Conservation (phyloP, 345 rosid genomes). For the Pelargonium nanum region DNA sequence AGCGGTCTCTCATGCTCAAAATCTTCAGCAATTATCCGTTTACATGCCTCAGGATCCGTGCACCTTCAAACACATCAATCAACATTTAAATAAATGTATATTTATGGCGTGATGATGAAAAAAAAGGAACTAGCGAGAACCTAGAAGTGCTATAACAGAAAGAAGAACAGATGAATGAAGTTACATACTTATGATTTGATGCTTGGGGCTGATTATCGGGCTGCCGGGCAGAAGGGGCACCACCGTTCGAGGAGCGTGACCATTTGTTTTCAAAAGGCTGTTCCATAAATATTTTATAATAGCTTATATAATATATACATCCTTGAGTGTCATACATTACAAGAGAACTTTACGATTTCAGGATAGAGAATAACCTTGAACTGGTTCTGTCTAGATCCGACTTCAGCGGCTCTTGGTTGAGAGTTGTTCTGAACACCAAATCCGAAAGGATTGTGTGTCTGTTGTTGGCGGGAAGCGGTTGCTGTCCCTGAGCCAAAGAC, state of each 20-base stretch:
- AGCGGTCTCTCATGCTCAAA: conserved; percentile 68
- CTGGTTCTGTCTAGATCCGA: conserved; percentile 35
- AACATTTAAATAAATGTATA: conserved; percentile 3
- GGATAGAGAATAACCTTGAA: conserved; percentile 39
- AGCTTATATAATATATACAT: background rate
- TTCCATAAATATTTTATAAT: conserved; percentile 12
- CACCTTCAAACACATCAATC: conserved; percentile 35
- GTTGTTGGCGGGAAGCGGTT: conserved; percentile 26
- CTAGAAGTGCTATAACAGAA: conserved; percentile 1
- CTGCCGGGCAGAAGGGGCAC: conserved; percentile 33
- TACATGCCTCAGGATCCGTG: conserved; percentile 76
- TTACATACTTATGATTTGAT: conserved; percentile 53
- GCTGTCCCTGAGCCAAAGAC: conserved; percentile 50
- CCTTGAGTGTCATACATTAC: background rate
- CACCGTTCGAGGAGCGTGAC: conserved; percentile 41
- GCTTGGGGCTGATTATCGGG: conserved; percentile 41
- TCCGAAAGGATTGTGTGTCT: conserved; percentile 55
- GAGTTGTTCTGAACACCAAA: conserved; percentile 48
- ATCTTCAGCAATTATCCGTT: conserved; percentile 53
- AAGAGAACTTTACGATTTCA: background rate
- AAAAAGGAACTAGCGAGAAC: conserved; percentile 2
- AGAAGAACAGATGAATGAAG: conserved; percentile 5
- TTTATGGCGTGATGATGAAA: conserved; percentile 3
- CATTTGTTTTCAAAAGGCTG: conserved; percentile 75
- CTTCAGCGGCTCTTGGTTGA: conserved; percentile 25